phyloP scores from a whole-genome alignment of 2,329 filamentous ascomycete genomes.

The Westerdykella ornata region DNA sequence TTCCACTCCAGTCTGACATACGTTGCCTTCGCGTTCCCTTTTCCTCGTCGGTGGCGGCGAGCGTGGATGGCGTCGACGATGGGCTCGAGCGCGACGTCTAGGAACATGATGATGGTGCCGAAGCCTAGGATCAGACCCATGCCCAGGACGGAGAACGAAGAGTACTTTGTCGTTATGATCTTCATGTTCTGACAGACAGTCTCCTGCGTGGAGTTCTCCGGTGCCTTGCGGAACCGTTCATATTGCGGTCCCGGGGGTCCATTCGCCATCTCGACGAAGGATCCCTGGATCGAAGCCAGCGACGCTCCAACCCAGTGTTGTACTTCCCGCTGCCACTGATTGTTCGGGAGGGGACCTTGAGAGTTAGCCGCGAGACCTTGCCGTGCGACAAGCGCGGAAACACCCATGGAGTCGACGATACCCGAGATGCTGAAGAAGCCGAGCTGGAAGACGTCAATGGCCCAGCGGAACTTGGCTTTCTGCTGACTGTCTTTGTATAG shows the following conservation, averaged over 20 bases:
- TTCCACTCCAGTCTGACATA: slow-evolving; percentile 10
- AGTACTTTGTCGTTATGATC: slow-evolving; percentile 6
- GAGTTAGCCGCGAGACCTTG: slow-evolving; percentile 7
- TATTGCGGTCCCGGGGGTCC: slow-evolving; percentile 1
- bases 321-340: slow-evolving; percentile 36
- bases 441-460: slow-evolving; percentile 1
- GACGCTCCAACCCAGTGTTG: slow-evolving; percentile 22
- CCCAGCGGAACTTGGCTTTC: slow-evolving; percentile 4
- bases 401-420: slow-evolving; percentile 8
- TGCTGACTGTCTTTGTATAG: slow-evolving; percentile 4
- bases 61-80: slow-evolving; percentile 5
- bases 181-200: slow-evolving; percentile 2
- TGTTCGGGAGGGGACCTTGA: slow-evolving; percentile 19
- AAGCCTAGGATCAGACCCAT: slow-evolving; percentile 11
- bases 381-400: slow-evolving; percentile 8
- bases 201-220: not conserved
- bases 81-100: slow-evolving; percentile 8
- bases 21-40: not conserved
- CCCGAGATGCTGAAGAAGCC: slow-evolving; percentile 4
- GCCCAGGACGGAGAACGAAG: slow-evolving; percentile 18
- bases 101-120: slow-evolving; percentile 15
- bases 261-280: slow-evolving; percentile 8
- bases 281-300: slow-evolving; percentile 26
- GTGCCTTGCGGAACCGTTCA: not conserved
- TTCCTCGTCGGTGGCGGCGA: too few species aligned